These are phyloP conservation scores for Cadophora malorum DNA, from an alignment of 2,329 filamentous ascomycete species.

Conservation along the genomic window DNA sequence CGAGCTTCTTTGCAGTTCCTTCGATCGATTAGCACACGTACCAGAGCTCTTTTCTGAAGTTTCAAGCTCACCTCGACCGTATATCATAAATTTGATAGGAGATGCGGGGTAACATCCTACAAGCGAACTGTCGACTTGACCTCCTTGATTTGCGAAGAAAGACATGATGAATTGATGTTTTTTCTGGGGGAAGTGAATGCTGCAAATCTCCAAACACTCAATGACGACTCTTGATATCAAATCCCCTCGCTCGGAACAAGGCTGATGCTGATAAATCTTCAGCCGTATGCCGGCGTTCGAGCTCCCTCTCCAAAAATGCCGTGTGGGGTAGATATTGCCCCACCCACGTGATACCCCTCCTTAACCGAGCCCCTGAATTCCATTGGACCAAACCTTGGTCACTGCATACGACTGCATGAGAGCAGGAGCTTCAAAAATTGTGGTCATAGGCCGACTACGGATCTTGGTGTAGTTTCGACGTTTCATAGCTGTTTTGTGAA, in stretches of 20 bases:
- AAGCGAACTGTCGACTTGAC: conserved; percentile 31
- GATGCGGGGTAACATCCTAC: conserved; percentile 33
- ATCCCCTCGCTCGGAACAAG: not conserved
- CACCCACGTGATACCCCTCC: conserved; percentile 4
- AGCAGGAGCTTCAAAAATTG: conserved; percentile 3
- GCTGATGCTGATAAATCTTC: conserved; percentile 15
- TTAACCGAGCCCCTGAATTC: not conserved
- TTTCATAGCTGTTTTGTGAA: not conserved
- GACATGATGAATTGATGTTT: conserved; percentile 29
- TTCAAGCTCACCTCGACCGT: conserved; percentile 32
- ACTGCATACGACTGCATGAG: not conserved
- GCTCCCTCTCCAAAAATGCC: not conserved
- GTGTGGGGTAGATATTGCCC: conserved; percentile 13
- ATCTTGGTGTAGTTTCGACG: not conserved
- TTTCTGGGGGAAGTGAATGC: no score
- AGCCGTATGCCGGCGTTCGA: not conserved
- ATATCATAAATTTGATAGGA: conserved; percentile 35
- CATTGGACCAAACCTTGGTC: not conserved
- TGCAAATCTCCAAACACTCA: not conserved
- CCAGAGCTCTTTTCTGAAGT: not conserved
- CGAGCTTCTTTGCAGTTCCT: conserved; percentile 31
- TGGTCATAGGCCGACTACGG: not conserved
- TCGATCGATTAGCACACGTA: not conserved
- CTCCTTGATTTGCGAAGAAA: conserved; percentile 25
- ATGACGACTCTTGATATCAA: not conserved